A percentile compares a stretch with the other conserved stretches of the same genome.
Evolutionary conservation across 2,329 filamentous ascomycete species (phyloP).

Genomic region (Colletotrichum destructivum): DNA sequence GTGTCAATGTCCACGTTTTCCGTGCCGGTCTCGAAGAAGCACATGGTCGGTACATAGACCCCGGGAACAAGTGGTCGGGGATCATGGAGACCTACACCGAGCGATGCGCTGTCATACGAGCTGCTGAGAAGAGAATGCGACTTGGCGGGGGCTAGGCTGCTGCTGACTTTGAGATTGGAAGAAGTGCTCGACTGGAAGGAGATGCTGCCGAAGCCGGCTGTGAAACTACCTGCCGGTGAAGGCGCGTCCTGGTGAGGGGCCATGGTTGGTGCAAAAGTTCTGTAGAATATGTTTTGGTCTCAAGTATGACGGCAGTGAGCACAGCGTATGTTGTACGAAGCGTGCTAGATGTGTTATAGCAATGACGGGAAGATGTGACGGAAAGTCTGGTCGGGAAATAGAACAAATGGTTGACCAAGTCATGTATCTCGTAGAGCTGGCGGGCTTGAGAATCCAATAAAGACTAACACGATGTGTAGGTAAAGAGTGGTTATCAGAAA

Average conservation of each 20-base stretch:
- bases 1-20: slow-evolving; percentile 78
- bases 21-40: slow-evolving; percentile 77
- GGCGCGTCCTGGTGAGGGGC: slow-evolving; percentile 64
- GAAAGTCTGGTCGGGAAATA: not conserved
- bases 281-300: not conserved
- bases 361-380: slow-evolving; percentile 7
- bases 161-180: slow-evolving; percentile 49
- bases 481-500: not conserved
- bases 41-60: slow-evolving; percentile 81
- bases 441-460: no score
- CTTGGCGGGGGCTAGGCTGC: slow-evolving; percentile 48
- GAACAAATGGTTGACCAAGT: not conserved
- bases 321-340: slow-evolving; percentile 1
- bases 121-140: slow-evolving; percentile 57
- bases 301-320: slow-evolving; percentile 25
- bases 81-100: slow-evolving; percentile 52
- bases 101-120: slow-evolving; percentile 58
- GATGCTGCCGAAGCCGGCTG: slow-evolving; percentile 57
- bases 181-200: slow-evolving; percentile 52
- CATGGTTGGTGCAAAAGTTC: slow-evolving; percentile 50
- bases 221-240: slow-evolving; percentile 62
- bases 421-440: not conserved
- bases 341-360: not conserved
- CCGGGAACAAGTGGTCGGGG: slow-evolving; percentile 62
- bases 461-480: not conserved